Base-by-base conservation (phyloP, 2,329 filamentous ascomycete genomes). In the Magnaporthiopsis incrustans region DNA sequence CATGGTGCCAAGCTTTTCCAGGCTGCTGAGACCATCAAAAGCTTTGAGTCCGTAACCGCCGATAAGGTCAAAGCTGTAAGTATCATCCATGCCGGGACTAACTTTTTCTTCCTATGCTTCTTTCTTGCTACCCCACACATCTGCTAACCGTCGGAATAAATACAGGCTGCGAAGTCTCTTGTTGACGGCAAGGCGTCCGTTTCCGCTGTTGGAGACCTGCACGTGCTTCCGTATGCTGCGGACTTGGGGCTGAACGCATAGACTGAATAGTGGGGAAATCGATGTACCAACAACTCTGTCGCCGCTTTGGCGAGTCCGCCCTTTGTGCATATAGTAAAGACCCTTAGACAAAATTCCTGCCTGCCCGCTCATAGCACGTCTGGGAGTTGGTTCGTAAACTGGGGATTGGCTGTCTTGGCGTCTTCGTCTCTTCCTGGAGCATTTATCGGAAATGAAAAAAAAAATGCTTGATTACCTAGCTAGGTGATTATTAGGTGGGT, bases 201-300 rank as follows among this genome's bases (percentile, higher is more conserved):
- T 68, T 89, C 92, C 67, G 84, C 91, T 65, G 92, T 98, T 67
- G 95, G 95, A 77, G 95, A 99, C 76, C 85, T 99, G 71, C 89
- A 91, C 78, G 85, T 89, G 72, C 87, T 99, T 75, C 95, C 95
- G 65, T 99, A 89, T 75, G 95, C 92, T 69, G 91, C 93, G 79
- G 95, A 99, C 75, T 83, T 99, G 76, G 96, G 94, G 71, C 85
- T 99, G 75, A 91, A 89, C 77, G 92, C 97, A 85, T 99, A 96
- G 85, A 86, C 60, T 50, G 59, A 44, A 59, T 66, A 59, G 66
- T 68, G 68, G 68, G 65, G 67, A 68, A 69, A 57, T 27, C 65
- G 67, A 71, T 79, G 77, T 79, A 79, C 72, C 75, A 79, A 77
- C 73, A 79, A 71, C 69, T 73, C 72, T 68, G 74, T 53, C 59